Evolutionary conservation across 1,284 basidiomycete species (phyloP), one percentile per base, ranked within the genome.

Genomic region (Trametes sp.): DNA sequence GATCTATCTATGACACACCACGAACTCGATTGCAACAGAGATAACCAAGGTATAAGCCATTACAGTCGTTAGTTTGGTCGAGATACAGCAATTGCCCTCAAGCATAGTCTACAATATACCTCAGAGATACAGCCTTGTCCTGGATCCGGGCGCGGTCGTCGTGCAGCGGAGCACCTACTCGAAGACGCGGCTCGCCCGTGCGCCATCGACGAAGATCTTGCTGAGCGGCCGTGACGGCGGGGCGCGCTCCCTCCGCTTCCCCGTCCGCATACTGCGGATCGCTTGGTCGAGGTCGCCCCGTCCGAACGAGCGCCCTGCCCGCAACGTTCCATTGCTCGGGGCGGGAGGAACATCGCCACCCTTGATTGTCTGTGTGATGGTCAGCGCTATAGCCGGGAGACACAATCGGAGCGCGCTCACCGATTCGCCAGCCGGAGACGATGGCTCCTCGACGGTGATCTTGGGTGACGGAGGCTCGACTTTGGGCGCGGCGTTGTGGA

Each of bases 171-270:
- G 45, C 23, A 11, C 64, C 70, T 62, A 70, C 26, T 75, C 75
- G 64, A 74, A 78, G 29, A 80, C 68, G 54, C 80, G 77, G 69
- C 80, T 82, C 29, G 76, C 74, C 54, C 82, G 72, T 33, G 80
- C 79, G 16, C 89, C 89, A 69, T 95, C 93, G 48, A 93, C 69
- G 71, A 95, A 95, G 35, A 96, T 92, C 81, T 90, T 93, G 78
- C 87, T 93, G 49, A 85, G 73, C 4, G 84, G 80, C 33, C 80
- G 75, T 33, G 63, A 59, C 4, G 84, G 79, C 13, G 78, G 73
- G 41, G 80, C 77, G 24, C 88, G 80, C 54, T 80, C 78, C 68
- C 87, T 80, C 60, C 87, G 79, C 62, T 84, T 84, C 16, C 89
- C 90, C 31, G 87, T 84, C 36, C 89, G 87, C 78, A 96, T 86